Percentiles rank a stretch among this genome's conserved stretches.
phyloP scores from a whole-genome alignment of 2,329 filamentous ascomycete species.

The Colletotrichum noveboracense region DNA sequence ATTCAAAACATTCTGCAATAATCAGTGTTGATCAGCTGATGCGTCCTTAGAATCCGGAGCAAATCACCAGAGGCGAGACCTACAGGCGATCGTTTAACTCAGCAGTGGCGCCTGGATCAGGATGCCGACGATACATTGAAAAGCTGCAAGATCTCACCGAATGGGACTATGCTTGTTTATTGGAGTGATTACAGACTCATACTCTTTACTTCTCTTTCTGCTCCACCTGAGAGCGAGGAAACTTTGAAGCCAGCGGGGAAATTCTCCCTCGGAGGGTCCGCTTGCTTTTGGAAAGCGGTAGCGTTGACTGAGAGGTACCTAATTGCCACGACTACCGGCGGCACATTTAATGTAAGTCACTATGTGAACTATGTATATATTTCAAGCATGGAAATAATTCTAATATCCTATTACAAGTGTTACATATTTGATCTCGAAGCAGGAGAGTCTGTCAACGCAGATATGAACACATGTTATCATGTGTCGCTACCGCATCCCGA shows the following conservation, averaged over 20 bases:
- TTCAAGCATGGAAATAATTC: fast-evolving
- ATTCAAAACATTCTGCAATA: not conserved
- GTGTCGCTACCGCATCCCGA: not conserved
- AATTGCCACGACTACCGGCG: not conserved
- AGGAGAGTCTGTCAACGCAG: not conserved
- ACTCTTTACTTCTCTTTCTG: not conserved
- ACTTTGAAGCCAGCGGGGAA: not conserved
- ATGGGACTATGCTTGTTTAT: not conserved
- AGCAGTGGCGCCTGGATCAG: not conserved
- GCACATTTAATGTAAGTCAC: not conserved
- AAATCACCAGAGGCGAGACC: not conserved
- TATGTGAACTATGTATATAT: fast-evolving
- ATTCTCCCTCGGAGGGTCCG: not conserved
- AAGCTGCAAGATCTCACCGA: not conserved
- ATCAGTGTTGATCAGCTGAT: not conserved
- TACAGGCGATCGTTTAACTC: not conserved
- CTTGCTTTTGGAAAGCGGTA: not conserved
- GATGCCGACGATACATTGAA: not conserved
- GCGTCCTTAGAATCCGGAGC: not conserved
- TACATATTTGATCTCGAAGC: not conserved
- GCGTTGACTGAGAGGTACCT: not conserved
- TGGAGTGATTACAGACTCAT: not conserved
- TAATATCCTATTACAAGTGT: not conserved
- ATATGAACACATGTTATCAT: not conserved
- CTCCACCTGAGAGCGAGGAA: not conserved